Base-by-base conservation (phyloP, 768 basidiomycete species). In the Lentinula sp. region DNA sequence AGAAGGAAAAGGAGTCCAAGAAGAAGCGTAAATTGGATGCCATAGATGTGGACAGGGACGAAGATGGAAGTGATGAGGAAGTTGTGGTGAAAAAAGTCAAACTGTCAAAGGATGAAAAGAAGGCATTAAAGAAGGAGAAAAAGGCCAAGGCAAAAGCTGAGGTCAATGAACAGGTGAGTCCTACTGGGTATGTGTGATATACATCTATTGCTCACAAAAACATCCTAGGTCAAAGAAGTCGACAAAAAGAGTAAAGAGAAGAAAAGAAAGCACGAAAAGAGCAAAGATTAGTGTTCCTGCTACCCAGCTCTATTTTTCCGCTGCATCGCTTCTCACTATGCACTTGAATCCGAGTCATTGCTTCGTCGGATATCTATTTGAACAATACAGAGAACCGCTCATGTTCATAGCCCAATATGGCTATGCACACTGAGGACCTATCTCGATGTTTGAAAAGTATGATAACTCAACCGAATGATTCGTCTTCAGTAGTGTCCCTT, bases 81-180 rank as follows among this genome's bases (percentile, higher is more conserved):
- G 79, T 75, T 28, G 77, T 84, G 6, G 64, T 76, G 56, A 91
- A 91, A 76, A 91, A 91, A 76, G 78, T 79, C 61, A 91, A 91
- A 76, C 67, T 90, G 52, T 86, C 86, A 20, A 92, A 91, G 74
- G 90, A 91, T 74, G 90, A 93, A 76, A 91, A 91, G 79, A 91
- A 90, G 77, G 87, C 89, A 16, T 72, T 88, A 71, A 92, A 90
- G 73, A 91, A 88, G 74, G 86, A 85, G 48, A 81, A 82, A 71
- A 90, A 90, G 75, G 80, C 83, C 67, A 77, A 83, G 66, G 81
- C 75, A n/a, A 85, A 83, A 71, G 74, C 69, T 37, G 81, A 80
- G 65, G 79, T 74, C 18, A 77, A 62, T 32, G 43, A 32, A 46
- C 63, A 64, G 64, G 66, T 65, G 33, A 45, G 46, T 59, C 13